phyloP scores from a whole-genome alignment of 2,329 filamentous ascomycete species.

The Pseudocercospora pini-densiflorae region DNA sequence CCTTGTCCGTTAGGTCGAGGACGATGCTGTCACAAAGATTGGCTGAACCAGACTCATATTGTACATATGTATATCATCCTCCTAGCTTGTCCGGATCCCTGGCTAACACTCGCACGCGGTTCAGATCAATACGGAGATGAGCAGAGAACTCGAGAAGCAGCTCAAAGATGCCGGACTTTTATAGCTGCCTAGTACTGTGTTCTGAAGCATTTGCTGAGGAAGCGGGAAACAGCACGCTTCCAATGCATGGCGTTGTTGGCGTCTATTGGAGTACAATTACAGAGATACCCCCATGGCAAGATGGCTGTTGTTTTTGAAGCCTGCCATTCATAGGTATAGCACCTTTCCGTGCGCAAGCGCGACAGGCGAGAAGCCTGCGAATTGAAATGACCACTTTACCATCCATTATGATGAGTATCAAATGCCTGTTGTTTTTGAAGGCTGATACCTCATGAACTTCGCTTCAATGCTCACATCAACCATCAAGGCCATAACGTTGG shows the following conservation, averaged over 20 bases:
- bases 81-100: slow-evolving; percentile 9
- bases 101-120: slow-evolving; percentile 23
- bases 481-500: neutral
- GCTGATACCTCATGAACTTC: slow-evolving; percentile 14
- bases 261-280: slow-evolving; percentile 29
- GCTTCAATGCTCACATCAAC: neutral
- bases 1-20: slow-evolving; percentile 43
- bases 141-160: slow-evolving; percentile 36
- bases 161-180: slow-evolving; percentile 34
- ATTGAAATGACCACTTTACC: slow-evolving; percentile 31
- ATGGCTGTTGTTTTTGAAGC: slow-evolving; percentile 39
- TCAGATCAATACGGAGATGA: slow-evolving; percentile 33
- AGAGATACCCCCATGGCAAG: slow-evolving; percentile 30
- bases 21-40: slow-evolving; percentile 64
- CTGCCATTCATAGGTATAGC: slow-evolving; percentile 35
- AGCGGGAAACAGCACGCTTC: slow-evolving; percentile 37
- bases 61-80: slow-evolving; percentile 24
- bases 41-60: slow-evolving; percentile 44
- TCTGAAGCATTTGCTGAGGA: slow-evolving; percentile 24
- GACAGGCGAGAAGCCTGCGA: slow-evolving; percentile 36
- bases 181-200: slow-evolving; percentile 38
- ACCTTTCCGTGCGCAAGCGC: slow-evolving; percentile 28
- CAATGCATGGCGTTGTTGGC: slow-evolving; percentile 38
- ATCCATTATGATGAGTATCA: slow-evolving; percentile 20
- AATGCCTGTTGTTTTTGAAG: slow-evolving; percentile 27